A percentile compares a stretch with the other conserved stretches of the same genome.
phyloP scores from a whole-genome alignment of 139 green algal species.

The Pedinophyceae sp. region DNA sequence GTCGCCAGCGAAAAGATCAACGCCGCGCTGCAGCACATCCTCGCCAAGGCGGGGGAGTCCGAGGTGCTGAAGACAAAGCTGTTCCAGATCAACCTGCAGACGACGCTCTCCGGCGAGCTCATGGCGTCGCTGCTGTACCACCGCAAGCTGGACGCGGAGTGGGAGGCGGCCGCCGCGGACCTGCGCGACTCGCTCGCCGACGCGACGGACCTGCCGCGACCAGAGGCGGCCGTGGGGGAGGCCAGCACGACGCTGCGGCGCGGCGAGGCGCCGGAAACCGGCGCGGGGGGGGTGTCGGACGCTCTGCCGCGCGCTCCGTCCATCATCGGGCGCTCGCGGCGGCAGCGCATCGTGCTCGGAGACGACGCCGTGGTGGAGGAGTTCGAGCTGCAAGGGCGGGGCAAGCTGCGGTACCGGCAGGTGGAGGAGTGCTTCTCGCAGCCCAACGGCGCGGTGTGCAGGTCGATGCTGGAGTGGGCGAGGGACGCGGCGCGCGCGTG shows the following conservation, averaged over 20 bases:
- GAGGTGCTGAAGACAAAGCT: no score
- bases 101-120: constrained; percentile 54
- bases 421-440: constrained; percentile 70
- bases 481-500: constrained; percentile 10
- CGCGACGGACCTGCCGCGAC: neutral
- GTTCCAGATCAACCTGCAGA: constrained; percentile 74
- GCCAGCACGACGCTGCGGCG: constrained; percentile 10
- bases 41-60: no score
- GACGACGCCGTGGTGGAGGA: constrained; percentile 52
- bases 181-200: neutral
- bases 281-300: neutral
- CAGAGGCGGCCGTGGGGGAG: neutral
- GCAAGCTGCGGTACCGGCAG: constrained; percentile 25
- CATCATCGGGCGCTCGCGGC: constrained; percentile 37
- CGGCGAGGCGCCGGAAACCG: constrained; percentile 3
- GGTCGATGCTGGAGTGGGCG: constrained; percentile 79
- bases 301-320: neutral
- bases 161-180: constrained; percentile 19
- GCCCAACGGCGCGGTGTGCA: constrained; percentile 68
- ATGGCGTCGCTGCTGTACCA: constrained; percentile 81
- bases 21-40: neutral
- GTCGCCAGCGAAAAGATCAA: neutral
- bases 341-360: constrained; percentile 58
- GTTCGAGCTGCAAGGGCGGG: constrained; percentile 21
- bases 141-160: constrained; percentile 48